Evolutionary conservation across 805 yeast species (phyloP), one percentile per base, ranked within the genome.

Genomic region (Metschnikowia picachoensis): DNA sequence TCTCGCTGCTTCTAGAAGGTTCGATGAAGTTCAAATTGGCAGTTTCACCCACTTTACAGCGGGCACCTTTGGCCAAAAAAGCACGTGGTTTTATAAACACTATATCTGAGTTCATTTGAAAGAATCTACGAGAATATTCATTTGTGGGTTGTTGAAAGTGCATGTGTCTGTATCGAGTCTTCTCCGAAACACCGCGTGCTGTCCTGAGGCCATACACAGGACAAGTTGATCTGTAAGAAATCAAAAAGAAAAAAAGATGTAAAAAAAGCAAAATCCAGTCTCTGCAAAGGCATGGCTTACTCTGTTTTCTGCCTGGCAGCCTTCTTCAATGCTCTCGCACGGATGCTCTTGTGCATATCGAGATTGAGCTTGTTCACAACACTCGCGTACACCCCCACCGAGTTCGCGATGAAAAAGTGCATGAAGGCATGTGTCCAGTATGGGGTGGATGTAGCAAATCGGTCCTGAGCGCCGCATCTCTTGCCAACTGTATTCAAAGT

Each of bases 371-470:
- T 59, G 58, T 87, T 85, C 37, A 87, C 95, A 16, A 85, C 31
- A 53, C 73, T 75, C 46, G 92, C 81, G 69, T 76, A 89, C 35
- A 87, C 89, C 27, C 99, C 98, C 40, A 90, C 83, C 10, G 89
- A 78, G 59, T 79, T 78, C 41, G 82, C 91, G 51, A 91, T 80
- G 44, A 73, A 72, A 77, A 87, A 91, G 64, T 91, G 96, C 83
- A 91, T 82, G 43, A 92, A 62, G 2, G 97, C 98, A 68, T 94
- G 99, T 2, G 89, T 67, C 88, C 96, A 90, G 76, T 75, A 94
- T 30, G 99, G 99, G 1, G 98, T 92, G 46, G 75, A 68, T 2
- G 97, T 89, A 30, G 82, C 95, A 58, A 64, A 88, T 59, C 96
- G 80, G 52, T 87, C 96, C 66, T 89, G 96, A 15, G 98, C 95